Conservation (phyloP, 2,329 filamentous ascomycete genomes). For the Talaromyces sp. region DNA sequence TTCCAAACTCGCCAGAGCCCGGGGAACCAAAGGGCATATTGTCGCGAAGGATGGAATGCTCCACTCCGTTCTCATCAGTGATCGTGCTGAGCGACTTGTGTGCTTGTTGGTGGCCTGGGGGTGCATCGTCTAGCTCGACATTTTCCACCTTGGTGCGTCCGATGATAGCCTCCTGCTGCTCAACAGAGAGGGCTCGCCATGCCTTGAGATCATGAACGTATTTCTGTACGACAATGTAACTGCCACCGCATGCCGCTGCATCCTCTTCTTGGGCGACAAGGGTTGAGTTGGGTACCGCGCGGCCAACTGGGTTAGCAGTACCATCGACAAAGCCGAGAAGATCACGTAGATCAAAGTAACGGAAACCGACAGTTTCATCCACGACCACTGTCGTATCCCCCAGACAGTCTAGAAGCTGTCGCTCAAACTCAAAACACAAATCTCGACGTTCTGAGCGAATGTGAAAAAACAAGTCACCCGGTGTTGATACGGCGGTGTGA, state of each 20-base stretch:
- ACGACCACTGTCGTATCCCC: constrained; percentile 44
- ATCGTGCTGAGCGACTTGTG: constrained; percentile 55
- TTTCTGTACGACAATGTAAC: constrained; percentile 57
- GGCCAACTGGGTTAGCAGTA: constrained; percentile 53
- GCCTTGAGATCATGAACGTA: constrained; percentile 50
- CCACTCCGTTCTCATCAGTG: constrained; percentile 46
- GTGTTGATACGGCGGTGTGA: constrained; percentile 52
- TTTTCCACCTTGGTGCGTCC: constrained; percentile 56
- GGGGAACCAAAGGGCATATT: constrained; percentile 59
- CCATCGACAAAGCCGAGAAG: constrained; percentile 58
- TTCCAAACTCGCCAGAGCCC: constrained; percentile 48
- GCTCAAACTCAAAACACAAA: constrained; percentile 55
- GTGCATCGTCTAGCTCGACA: constrained; percentile 51
- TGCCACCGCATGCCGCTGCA: constrained; percentile 45
- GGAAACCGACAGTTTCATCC: constrained; percentile 54
- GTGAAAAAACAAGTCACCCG: constrained; percentile 55
- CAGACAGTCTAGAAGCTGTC: constrained; percentile 48
- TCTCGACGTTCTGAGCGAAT: constrained; percentile 55
- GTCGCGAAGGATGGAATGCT: constrained; percentile 52
- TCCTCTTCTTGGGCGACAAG: constrained; percentile 36
- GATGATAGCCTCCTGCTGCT: constrained; percentile 53
- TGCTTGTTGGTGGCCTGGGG: constrained; percentile 40
- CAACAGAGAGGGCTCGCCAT: constrained; percentile 45
- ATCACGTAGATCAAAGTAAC: constrained; percentile 57
- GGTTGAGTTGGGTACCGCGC: constrained; percentile 38